These are phyloP conservation scores for Mycena albidolilacea DNA, from an alignment of 768 basidiomycete genomes.

Conservation along the genomic window DNA sequence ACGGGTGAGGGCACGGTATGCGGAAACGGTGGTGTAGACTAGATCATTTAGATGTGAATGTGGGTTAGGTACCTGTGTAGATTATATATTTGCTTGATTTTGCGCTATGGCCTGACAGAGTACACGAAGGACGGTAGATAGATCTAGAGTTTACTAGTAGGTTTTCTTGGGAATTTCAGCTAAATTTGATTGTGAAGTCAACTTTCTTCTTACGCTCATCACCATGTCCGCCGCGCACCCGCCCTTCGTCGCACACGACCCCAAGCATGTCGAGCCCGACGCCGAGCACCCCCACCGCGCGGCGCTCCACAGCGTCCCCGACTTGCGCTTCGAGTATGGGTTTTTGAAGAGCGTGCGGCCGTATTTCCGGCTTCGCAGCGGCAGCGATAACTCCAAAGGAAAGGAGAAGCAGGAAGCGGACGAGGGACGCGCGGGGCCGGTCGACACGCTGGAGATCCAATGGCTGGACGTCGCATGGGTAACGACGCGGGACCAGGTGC, in stretches of 20 bases:
- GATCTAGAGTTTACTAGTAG: too few relatives aligned
- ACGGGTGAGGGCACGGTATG: constrained; percentile 65
- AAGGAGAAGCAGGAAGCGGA: constrained; percentile 32
- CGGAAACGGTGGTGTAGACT: constrained; percentile 28
- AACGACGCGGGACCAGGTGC: constrained; percentile 66
- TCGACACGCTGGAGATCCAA: constrained; percentile 50
- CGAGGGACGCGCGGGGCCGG: constrained; percentile 9
- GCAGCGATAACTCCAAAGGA: constrained; percentile 6
- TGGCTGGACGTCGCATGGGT: constrained; percentile 63
- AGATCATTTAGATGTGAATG: background rate
- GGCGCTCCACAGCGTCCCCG: constrained; percentile 73
- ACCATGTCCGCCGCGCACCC: constrained; percentile 15
- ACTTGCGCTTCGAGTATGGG: constrained; percentile 82
- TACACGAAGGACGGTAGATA: background rate
- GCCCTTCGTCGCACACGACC: constrained; percentile 44
- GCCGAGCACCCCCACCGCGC: constrained; percentile 45
- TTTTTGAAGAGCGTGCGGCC: constrained; percentile 74
- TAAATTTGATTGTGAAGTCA: background rate
- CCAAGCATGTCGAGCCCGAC: constrained; percentile 40
- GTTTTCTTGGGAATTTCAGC: background rate
- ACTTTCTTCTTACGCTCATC: background rate
- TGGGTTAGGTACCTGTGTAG: background rate
- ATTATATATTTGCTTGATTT: too few relatives aligned
- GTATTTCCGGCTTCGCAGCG: constrained; percentile 60
- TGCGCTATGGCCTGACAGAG: background rate